phyloP scores from a whole-genome alignment of 2,329 filamentous ascomycete species.

The Penicillium capsulatum region DNA sequence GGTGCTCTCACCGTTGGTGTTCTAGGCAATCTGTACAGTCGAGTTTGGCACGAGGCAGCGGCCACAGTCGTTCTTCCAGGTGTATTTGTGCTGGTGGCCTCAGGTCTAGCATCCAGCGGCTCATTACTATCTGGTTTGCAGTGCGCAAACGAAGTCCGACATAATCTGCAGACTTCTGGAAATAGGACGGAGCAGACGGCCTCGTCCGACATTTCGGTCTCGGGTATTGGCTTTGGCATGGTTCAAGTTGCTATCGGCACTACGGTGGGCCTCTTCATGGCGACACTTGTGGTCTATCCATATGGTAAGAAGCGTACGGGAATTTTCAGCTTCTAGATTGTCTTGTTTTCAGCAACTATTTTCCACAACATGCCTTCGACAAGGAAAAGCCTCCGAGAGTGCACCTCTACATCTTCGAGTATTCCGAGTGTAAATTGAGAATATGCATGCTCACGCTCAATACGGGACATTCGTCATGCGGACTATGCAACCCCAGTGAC shows the following conservation, averaged over 20 bases:
- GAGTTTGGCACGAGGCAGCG: constrained; percentile 70
- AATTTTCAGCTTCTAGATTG: constrained; percentile 47
- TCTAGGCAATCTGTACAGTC: constrained; percentile 74
- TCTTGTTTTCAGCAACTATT: too few species aligned
- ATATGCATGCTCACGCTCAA: too few species aligned
- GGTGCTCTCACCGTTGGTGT: constrained; percentile 77
- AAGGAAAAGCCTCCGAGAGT: too few species aligned
- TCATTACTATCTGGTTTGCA: constrained; percentile 56
- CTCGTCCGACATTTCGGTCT: constrained; percentile 37
- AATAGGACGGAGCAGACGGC: constrained; percentile 18
- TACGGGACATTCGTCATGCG: too few species aligned
- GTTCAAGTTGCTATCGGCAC: constrained; percentile 50
- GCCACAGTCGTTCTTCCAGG: constrained; percentile 83
- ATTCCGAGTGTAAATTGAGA: too few species aligned
- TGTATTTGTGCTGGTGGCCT: constrained; percentile 70
- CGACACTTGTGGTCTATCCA: constrained; percentile 48
- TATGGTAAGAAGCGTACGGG: constrained; percentile 48
- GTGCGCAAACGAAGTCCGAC: constrained; percentile 53
- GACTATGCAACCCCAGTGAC: too few species aligned
- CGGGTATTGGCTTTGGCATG: constrained; percentile 49
- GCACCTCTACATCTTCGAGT: too few species aligned
- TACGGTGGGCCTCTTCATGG: constrained; percentile 48
- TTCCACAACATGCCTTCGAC: too few species aligned
- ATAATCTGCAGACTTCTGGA: constrained; percentile 24
- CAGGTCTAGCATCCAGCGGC: constrained; percentile 57